Evolutionary conservation across 1,139 yeast genomes (phyloP), one percentile per base, ranked within the genome.

Genomic region (Suhomyces bokatorum): DNA sequence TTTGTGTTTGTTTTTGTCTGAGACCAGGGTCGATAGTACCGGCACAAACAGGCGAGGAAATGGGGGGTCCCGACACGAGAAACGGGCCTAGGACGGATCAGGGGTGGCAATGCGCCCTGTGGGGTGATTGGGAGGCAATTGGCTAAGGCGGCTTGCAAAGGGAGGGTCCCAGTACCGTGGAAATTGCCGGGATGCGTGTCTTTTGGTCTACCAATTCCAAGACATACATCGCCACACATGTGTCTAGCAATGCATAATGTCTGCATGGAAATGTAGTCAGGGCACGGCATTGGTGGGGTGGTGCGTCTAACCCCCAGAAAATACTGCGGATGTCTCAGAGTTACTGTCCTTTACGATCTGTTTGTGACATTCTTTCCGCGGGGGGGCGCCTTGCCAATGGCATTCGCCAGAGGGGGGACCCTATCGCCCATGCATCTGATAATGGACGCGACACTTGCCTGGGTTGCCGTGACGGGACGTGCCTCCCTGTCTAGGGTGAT

Each of bases 1-100:
- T 43, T 37, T 37, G 43, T 44, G 47, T 44, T 44, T 44, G 47
- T 44, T 44, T 32, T 41, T 44, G 42, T 41, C 35, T 44, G 35
- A 26, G 43, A 43, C 33, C 38, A 34, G 31, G 41, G 43, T 35
- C 13, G 20, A 26, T 29, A 37, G 27, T 40, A 20, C 35, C 15
- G 35, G 14, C 22, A 11, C 14, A 20, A n/a, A 20, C 4, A 20
- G 24, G 8, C 24, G 24, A 17, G 24, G 24, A 20, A 5, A 4
- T 20, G 24, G 24, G 24, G 24, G 20, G 6, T 4, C 6, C 5
- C 5, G 20, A 6, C 20, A 17, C 20, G 20, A 9, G 27, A 12
- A 6, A 26, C n/a, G 29, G 29, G 29, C 29, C 29, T n/a, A 26
- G 29, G 13, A 26, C 29, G n/a, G n/a, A 9, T 3, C 29, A 26